phyloP scores from a whole-genome alignment of 306 rosid genomes.

The Oemleria cerasiformis region DNA sequence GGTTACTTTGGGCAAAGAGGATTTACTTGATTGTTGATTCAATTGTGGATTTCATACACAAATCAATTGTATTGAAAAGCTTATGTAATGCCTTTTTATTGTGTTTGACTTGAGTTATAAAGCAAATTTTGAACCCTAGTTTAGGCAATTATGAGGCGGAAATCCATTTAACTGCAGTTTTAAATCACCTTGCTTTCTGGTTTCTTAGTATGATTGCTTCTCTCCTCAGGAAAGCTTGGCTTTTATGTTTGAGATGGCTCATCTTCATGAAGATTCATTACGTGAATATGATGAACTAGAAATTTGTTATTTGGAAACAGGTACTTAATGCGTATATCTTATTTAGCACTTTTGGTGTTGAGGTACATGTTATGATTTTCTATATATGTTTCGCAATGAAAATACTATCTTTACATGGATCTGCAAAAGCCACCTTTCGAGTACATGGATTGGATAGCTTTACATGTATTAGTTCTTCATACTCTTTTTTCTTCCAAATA shows the following conservation, averaged over 20 bases:
- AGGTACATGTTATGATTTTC: slow-evolving; percentile 12
- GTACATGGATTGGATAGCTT: not conserved
- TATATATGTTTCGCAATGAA: not conserved
- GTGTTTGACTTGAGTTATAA: not conserved
- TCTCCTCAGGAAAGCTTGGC: slow-evolving; percentile 94
- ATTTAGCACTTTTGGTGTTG: slow-evolving; percentile 28
- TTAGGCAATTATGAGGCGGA: slow-evolving; percentile 1
- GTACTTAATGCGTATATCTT: slow-evolving; percentile 39
- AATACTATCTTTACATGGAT: not conserved
- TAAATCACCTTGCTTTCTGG: slow-evolving; percentile 17
- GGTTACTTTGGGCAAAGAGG: slow-evolving; percentile 11
- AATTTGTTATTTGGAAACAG: slow-evolving; percentile 95
- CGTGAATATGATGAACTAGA: slow-evolving; percentile 96
- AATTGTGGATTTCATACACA: not conserved
- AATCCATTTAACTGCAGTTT: slow-evolving; percentile 16
- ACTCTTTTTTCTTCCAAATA: too few species aligned
- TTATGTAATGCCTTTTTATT: slow-evolving; percentile 4
- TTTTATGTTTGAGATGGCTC: slow-evolving; percentile 95
- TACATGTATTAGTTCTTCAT: not conserved
- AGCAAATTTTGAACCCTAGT: not conserved
- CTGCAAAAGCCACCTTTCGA: not conserved
- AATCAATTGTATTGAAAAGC: slow-evolving; percentile 1
- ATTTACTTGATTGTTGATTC: slow-evolving; percentile 11
- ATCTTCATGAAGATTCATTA: slow-evolving; percentile 93
- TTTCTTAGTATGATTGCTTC: slow-evolving; percentile 23